Percentiles rank a stretch among this genome's conserved stretches.
Evolutionary conservation across 108 stramenopile genomes (phyloP).

Genomic region (Skeletonema menzelii): DNA sequence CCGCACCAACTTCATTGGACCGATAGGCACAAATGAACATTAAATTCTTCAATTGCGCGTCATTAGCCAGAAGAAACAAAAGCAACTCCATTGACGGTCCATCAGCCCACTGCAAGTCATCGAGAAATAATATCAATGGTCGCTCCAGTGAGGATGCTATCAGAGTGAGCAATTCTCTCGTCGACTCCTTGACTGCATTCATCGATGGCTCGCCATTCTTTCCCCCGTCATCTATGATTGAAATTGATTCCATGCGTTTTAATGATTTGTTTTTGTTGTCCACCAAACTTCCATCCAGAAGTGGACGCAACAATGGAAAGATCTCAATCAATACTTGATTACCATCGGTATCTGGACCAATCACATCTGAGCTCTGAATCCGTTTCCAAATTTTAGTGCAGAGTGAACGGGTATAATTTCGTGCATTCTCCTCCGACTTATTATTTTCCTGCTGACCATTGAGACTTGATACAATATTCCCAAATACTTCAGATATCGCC

Average conservation of each 20-base stretch:
- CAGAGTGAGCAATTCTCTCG: background rate
- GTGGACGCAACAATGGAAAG: background rate
- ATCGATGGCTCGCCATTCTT: background rate
- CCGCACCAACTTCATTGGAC: conserved; percentile 28
- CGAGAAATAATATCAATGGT: conserved; percentile 20
- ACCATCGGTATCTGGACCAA: conserved; percentile 2
- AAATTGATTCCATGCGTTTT: background rate
- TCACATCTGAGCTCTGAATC: background rate
- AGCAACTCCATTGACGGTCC: conserved; percentile 17
- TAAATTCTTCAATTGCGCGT: conserved; percentile 6
- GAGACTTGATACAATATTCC: conserved; percentile 2
- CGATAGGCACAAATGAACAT: conserved; percentile 34
- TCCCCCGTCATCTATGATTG: background rate
- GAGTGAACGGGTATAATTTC: background rate
- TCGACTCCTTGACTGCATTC: background rate
- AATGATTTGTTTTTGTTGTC: background rate
- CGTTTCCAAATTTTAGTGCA: background rate
- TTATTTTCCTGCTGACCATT: background rate
- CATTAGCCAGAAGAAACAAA: background rate
- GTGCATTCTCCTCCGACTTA: background rate
- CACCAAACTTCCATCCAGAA: background rate
- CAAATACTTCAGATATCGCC: background rate
- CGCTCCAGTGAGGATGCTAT: background rate
- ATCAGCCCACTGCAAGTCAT: conserved; percentile 36
- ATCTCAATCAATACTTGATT: background rate